Conservation (phyloP, 305 asterid genomes). For the Fraxinus angustifolia region DNA sequence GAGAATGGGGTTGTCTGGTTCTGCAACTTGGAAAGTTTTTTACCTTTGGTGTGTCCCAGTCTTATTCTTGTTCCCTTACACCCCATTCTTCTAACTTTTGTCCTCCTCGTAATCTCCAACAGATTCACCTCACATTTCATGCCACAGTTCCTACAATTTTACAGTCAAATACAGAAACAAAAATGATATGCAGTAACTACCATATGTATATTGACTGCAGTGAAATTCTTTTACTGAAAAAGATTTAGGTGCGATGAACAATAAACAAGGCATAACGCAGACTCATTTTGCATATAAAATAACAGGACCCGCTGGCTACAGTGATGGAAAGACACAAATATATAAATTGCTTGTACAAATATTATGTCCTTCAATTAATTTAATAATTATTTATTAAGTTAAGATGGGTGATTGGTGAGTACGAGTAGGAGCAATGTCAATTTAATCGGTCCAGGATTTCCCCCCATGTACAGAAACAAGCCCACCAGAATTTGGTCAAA, state of each 20-base stretch:
- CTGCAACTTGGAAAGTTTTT: constrained; percentile 30
- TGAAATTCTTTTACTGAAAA: neutral
- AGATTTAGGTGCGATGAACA: neutral
- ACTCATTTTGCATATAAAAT: neutral
- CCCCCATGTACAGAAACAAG: no score
- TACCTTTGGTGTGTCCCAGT: constrained; percentile 3
- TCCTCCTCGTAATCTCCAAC: constrained; percentile 13
- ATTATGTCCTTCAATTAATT: neutral
- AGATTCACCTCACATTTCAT: neutral
- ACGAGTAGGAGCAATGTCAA: neutral
- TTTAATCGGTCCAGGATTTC: neutral
- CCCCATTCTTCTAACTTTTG: constrained; percentile 1
- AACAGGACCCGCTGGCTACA: neutral
- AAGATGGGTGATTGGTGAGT: neutral
- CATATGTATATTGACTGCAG: neutral
- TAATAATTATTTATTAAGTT: neutral
- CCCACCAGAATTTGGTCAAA: no score
- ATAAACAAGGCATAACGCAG: neutral
- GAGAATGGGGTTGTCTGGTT: constrained; percentile 38
- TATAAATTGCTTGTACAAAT: constrained; percentile 6
- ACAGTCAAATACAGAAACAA: neutral
- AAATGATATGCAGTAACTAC: neutral
- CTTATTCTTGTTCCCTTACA: neutral
- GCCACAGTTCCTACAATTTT: neutral
- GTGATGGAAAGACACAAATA: neutral